Evolutionary conservation across 129 eudicot species (phyloP).

Genomic region (Flaveria brownii): DNA sequence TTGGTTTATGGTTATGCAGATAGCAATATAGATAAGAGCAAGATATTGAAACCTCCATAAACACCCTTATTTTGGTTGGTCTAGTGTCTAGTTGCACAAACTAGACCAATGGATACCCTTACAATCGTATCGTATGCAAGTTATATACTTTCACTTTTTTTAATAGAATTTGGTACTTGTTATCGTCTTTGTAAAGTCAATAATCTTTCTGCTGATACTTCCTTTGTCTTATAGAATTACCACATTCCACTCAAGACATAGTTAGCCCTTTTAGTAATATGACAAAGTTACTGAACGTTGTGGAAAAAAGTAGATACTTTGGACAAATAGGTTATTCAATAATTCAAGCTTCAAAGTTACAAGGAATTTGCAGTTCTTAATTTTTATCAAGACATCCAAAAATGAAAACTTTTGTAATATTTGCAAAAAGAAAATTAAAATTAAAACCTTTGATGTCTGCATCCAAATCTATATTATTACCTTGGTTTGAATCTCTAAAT

Average conservation of each 20-base stretch:
- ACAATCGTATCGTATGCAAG: background rate
- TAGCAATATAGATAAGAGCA: background rate
- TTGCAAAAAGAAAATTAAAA: too few relatives aligned
- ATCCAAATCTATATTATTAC: background rate
- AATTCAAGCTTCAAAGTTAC: background rate
- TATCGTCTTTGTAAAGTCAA: constrained; percentile 11
- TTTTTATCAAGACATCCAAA: background rate
- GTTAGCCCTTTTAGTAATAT: background rate
- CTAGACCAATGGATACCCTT: background rate
- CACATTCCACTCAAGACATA: background rate
- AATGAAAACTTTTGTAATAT: constrained; percentile 6
- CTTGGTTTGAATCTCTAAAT: background rate
- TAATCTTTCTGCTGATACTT: background rate
- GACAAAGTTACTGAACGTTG: background rate
- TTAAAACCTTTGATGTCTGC: background rate
- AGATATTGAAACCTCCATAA: background rate
- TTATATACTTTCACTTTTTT: background rate
- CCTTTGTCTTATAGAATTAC: background rate
- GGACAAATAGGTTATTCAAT: constrained; percentile 3
- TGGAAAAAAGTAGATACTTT: background rate
- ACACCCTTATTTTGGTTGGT: background rate
- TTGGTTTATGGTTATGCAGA: background rate
- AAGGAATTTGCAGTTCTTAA: background rate
- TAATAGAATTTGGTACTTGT: background rate
- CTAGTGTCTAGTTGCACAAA: too few relatives aligned